These are phyloP conservation scores for Trametes villosa DNA, from an alignment of 768 basidiomycete genomes.

Conservation along the genomic window DNA sequence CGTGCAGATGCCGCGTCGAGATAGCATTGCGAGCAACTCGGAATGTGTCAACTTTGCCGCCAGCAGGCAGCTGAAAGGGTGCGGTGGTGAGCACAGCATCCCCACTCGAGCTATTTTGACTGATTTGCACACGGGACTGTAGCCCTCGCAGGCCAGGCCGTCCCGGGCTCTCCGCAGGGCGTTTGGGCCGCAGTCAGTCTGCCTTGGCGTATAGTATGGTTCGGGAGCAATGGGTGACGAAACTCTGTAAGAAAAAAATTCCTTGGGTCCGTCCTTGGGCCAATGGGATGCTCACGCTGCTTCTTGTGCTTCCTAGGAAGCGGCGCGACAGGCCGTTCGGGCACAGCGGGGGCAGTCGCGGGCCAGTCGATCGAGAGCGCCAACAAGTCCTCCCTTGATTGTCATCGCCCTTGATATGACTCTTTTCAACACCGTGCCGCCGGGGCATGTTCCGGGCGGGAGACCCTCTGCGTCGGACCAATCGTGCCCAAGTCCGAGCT, in stretches of 20 bases:
- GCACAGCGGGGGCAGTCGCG: slow-evolving; percentile 3
- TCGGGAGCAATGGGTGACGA: not conserved
- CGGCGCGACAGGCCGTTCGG: slow-evolving; percentile 14
- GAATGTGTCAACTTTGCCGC: slow-evolving; percentile 11
- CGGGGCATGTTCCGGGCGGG: slow-evolving; percentile 11
- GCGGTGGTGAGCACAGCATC: slow-evolving; percentile 14
- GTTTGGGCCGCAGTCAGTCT: not conserved
- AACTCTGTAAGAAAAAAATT: not conserved
- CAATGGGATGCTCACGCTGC: slow-evolving; percentile 12
- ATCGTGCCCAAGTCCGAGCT: slow-evolving; percentile 3
- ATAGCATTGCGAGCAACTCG: slow-evolving; percentile 15
- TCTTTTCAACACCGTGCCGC: slow-evolving; percentile 11
- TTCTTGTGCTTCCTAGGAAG: slow-evolving; percentile 16
- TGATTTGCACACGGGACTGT: slow-evolving; percentile 14
- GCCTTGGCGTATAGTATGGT: not conserved
- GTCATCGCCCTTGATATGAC: slow-evolving; percentile 20
- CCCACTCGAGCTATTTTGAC: slow-evolving; percentile 18
- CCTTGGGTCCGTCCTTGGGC: not conserved
- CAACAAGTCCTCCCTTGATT: slow-evolving; percentile 13
- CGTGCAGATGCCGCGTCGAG: slow-evolving; percentile 14
- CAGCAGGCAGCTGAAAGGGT: not conserved
- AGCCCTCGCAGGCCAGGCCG: slow-evolving; percentile 4
- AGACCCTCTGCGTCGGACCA: slow-evolving; percentile 9
- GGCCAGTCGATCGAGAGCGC: slow-evolving; percentile 11
- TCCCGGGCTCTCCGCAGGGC: not conserved